Evolutionary conservation across 306 rosid species (phyloP).

Genomic region (Vigna hirtella): DNA sequence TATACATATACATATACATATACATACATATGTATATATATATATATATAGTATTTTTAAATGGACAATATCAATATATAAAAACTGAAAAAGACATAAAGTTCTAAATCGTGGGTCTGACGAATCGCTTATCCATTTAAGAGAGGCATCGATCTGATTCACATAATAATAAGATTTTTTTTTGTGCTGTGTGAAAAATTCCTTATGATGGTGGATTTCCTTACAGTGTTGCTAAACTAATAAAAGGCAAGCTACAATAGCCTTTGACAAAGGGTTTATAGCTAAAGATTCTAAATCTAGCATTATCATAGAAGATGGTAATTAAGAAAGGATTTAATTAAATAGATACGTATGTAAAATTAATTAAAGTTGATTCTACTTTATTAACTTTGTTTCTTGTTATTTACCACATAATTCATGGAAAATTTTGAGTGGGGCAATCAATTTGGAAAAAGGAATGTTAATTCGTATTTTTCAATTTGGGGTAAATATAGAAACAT

Average conservation of each 20-base stretch:
- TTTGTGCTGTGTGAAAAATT: conserved; percentile 46
- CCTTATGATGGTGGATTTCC: conserved; percentile 53
- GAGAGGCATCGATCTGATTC: conserved; percentile 48
- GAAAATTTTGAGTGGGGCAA: conserved; percentile 26
- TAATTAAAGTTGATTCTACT: not conserved
- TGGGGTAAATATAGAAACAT: conserved; percentile 14
- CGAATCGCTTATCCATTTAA: conserved; percentile 50
- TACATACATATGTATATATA: not conserved
- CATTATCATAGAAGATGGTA: conserved; percentile 36
- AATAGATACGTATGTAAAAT: not conserved
- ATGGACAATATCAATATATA: conserved; percentile 7
- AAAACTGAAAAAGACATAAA: conserved; percentile 71
- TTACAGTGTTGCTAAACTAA: conserved; percentile 38
- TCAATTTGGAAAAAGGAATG: conserved; percentile 21
- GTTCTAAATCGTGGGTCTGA: conserved; percentile 50
- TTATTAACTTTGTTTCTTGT: not conserved
- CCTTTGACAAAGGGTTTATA: conserved; percentile 57
- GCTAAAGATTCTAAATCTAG: conserved; percentile 43
- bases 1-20: not conserved
- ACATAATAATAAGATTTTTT: conserved; percentile 19
- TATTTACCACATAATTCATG: not conserved
- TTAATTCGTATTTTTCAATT: conserved; percentile 17
- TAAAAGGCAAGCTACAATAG: conserved; percentile 48
- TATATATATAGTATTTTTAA: conserved; percentile 25
- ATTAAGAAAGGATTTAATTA: conserved; percentile 16